Conservation (phyloP, 2,329 filamentous ascomycete species). For the Acrocalymma vagum region DNA sequence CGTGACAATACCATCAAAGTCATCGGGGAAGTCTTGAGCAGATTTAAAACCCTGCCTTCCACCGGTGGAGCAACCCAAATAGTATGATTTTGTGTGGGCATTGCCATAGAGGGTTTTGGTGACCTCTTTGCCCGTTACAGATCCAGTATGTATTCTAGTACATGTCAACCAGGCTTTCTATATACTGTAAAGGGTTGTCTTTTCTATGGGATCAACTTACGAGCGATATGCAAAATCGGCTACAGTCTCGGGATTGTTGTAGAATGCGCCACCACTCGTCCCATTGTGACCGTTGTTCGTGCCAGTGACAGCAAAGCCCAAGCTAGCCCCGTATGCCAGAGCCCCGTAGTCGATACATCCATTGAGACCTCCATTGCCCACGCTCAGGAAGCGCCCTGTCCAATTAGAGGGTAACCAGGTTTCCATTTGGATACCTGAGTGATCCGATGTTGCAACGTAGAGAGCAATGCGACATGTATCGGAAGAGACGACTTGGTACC, state of each 20-base stretch:
- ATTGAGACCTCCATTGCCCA: constrained; percentile 51
- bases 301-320: constrained; percentile 51
- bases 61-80: constrained; percentile 47
- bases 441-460: constrained; percentile 49
- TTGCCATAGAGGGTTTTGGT: constrained; percentile 51
- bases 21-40: constrained; percentile 43
- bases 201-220: no score
- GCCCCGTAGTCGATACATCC: constrained; percentile 51
- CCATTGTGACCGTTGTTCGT: constrained; percentile 56
- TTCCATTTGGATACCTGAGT: constrained; percentile 54
- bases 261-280: constrained; percentile 55
- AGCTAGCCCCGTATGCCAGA: constrained; percentile 46
- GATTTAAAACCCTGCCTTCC: constrained; percentile 47
- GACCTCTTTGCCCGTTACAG: constrained; percentile 50
- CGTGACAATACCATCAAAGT: constrained; percentile 48
- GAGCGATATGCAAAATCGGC: constrained; percentile 59
- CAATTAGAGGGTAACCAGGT: constrained; percentile 55
- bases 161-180: background rate
- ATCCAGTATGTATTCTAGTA: constrained; percentile 40
- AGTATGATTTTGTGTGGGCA: constrained; percentile 51
- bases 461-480: constrained; percentile 53
- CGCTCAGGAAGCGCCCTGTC: constrained; percentile 46
- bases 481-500: constrained; percentile 38
- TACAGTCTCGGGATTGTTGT: constrained; percentile 55
- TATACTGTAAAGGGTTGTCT: background rate